phyloP scores from a whole-genome alignment of 352 stramenopile species.

The Globisporangium recalcitrans region DNA sequence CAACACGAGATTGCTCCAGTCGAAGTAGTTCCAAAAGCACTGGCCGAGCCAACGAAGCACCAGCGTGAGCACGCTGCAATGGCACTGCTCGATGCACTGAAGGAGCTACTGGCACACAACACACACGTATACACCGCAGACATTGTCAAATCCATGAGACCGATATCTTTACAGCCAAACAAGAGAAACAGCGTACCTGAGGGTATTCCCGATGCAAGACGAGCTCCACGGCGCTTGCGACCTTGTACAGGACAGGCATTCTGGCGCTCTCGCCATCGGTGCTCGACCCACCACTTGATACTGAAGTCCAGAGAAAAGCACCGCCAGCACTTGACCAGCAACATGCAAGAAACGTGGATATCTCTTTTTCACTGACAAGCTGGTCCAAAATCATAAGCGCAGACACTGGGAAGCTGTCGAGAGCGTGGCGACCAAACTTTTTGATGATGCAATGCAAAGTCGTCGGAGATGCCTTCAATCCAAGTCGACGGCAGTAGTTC shows the following conservation, averaged over 20 bases:
- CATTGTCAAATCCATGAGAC: not conserved
- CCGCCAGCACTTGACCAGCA: conserved; percentile 23
- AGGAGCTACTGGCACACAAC: conserved; percentile 30
- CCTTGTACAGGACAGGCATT: conserved; percentile 5
- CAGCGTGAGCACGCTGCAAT: conserved; percentile 42
- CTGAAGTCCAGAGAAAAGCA: conserved; percentile 35
- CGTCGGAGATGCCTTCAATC: conserved; percentile 35
- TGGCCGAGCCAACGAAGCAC: conserved; percentile 49
- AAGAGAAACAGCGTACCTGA: conserved; percentile 24
- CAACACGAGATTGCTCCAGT: conserved; percentile 54
- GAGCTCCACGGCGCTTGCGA: conserved; percentile 40
- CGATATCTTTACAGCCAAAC: not conserved
- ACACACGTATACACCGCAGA: conserved; percentile 2
- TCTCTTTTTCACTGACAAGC: conserved; percentile 23
- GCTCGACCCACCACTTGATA: not conserved
- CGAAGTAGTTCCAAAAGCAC: conserved; percentile 68
- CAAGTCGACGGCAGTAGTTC: conserved; percentile 35
- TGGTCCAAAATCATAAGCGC: conserved; percentile 56
- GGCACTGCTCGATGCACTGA: conserved; percentile 31
- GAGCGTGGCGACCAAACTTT: conserved; percentile 35
- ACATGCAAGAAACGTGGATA: conserved; percentile 29
- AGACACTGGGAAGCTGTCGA: conserved; percentile 48
- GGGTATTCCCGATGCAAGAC: conserved; percentile 46
- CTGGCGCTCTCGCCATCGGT: not conserved
- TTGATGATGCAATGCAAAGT: conserved; percentile 49